Conservation (phyloP, 441 rosid species). For the Eutrema salsugineum region DNA sequence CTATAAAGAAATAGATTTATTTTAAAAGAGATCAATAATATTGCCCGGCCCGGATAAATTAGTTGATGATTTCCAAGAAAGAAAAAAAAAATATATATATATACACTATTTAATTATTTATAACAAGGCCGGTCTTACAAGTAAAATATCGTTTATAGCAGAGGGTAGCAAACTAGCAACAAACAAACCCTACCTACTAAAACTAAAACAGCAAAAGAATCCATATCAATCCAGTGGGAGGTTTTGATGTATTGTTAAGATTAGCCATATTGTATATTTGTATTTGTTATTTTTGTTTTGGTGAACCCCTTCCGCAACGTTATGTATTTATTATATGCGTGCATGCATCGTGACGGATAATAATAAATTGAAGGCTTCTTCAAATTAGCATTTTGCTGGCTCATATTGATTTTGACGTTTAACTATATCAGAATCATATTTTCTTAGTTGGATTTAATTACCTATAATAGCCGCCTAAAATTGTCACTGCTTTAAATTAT, state of each 20-base stretch:
- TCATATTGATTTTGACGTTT: slow-evolving; percentile 17
- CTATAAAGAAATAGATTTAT: background rate
- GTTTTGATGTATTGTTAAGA: background rate
- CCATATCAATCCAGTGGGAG: background rate
- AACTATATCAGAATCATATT: background rate
- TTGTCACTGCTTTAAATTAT: background rate
- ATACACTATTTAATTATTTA: background rate
- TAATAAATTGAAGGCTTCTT: background rate
- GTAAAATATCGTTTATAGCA: background rate
- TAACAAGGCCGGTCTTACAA: background rate
- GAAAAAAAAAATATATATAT: background rate
- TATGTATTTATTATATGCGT: background rate
- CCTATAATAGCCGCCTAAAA: slow-evolving; percentile 2
- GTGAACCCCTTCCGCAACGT: background rate
- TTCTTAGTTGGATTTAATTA: background rate
- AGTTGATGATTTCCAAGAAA: background rate
- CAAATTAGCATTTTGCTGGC: background rate
- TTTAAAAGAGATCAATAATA: background rate
- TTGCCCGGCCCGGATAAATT: background rate
- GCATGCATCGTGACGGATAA: slow-evolving; percentile 12
- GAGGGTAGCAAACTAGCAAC: too few species aligned
- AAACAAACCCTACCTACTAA: background rate
- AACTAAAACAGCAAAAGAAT: background rate
- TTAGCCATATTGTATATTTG: background rate
- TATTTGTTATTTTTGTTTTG: background rate